Evolutionary conservation across 208 protist species (phyloP).

Genomic region (Acanthamoeba triangularis): DNA sequence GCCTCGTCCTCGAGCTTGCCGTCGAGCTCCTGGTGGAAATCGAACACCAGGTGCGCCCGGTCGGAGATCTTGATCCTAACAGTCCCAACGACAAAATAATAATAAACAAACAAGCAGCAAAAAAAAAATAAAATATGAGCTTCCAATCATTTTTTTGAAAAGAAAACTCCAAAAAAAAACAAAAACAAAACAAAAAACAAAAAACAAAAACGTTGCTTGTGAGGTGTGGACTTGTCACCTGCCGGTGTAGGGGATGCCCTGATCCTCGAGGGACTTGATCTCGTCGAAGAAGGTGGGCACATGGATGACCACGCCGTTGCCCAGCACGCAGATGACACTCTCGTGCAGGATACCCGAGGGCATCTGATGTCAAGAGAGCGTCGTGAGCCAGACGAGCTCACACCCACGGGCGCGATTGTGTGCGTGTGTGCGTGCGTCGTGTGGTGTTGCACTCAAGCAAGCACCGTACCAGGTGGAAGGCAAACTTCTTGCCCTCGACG

Average conservation of each 20-base stretch:
- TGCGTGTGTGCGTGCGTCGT: background rate
- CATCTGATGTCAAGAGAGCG: background rate
- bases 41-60: constrained; percentile 92
- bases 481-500: constrained; percentile 89
- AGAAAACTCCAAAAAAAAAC: background rate
- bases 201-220: background rate
- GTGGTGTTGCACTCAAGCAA: no score
- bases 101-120: no score
- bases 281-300: constrained; percentile 90
- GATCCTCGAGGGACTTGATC: constrained; percentile 82
- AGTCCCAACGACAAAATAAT: background rate
- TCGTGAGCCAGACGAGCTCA: background rate
- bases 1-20: constrained; percentile 76
- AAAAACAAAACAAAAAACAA: no score
- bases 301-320: constrained; percentile 91
- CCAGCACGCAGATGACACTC: constrained; percentile 81
- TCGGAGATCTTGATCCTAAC: constrained; percentile 89
- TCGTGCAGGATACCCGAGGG: constrained; percentile 88
- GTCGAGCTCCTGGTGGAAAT: constrained; percentile 90
- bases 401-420: background rate
- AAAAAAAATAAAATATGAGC: no score
- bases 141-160: background rate
- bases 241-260: constrained; percentile 84
- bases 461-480: constrained; percentile 83
- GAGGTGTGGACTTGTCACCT: background rate